Percentiles rank a stretch among this genome's conserved stretches.
Evolutionary conservation across 2,329 filamentous ascomycete genomes (phyloP).

Genomic region (Stemphylium beticola): DNA sequence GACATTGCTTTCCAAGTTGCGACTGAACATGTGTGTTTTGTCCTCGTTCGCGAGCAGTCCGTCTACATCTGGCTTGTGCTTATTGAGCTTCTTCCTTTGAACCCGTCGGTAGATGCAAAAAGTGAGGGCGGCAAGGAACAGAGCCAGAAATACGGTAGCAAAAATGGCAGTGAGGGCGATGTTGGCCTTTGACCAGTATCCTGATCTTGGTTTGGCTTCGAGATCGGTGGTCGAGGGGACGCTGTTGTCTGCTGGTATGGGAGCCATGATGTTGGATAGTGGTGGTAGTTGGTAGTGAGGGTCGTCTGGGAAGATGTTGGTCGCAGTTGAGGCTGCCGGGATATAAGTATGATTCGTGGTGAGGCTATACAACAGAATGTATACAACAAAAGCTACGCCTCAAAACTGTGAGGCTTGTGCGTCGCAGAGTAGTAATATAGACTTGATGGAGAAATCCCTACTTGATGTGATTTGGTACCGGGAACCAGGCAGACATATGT

Average conservation of each 20-base stretch:
- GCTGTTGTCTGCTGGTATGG: slow-evolving; percentile 29
- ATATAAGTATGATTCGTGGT: background rate
- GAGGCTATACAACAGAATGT: slow-evolving; percentile 16
- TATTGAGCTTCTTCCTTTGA: slow-evolving; percentile 34
- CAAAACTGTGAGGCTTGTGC: slow-evolving; percentile 23
- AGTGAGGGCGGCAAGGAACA: slow-evolving; percentile 26
- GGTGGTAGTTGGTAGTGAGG: background rate
- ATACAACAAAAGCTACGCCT: slow-evolving; percentile 24
- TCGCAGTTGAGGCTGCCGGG: background rate
- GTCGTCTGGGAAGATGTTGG: background rate
- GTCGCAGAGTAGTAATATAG: slow-evolving; percentile 15
- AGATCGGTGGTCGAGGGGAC: slow-evolving; percentile 13
- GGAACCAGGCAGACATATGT: slow-evolving; percentile 36
- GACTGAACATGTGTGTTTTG: slow-evolving; percentile 44
- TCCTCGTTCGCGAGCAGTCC: slow-evolving; percentile 39
- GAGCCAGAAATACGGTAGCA: slow-evolving; percentile 28
- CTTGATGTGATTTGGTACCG: slow-evolving; percentile 12
- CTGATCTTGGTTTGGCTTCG: slow-evolving; percentile 14
- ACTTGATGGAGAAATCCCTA: slow-evolving; percentile 14
- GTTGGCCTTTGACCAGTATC: slow-evolving; percentile 34
- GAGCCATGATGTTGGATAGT: slow-evolving; percentile 28
- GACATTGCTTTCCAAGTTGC: slow-evolving; percentile 35
- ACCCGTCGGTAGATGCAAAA: slow-evolving; percentile 31
- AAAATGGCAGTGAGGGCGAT: slow-evolving; percentile 37
- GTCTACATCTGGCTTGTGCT: slow-evolving; percentile 28